Conservation (phyloP, 2,329 filamentous ascomycete species). For the Magnaporthiopsis poae region DNA sequence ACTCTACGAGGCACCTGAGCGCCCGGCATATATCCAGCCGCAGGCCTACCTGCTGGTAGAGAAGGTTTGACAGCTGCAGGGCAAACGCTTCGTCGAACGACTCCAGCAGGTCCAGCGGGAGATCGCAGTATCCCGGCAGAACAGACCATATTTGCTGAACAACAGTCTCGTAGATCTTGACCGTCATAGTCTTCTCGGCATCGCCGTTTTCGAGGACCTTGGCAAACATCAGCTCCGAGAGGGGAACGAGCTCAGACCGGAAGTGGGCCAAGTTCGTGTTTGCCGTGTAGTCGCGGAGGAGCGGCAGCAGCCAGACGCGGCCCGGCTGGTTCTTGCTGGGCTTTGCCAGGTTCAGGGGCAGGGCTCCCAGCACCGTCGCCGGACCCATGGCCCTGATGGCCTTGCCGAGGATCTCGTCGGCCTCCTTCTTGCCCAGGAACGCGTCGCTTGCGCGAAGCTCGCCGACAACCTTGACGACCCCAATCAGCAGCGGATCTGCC, state of each 20-base stretch:
- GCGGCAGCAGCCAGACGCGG: slow-evolving; percentile 86
- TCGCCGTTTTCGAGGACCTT: slow-evolving; percentile 72
- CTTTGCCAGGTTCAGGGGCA: slow-evolving; percentile 77
- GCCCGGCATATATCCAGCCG: slow-evolving; percentile 79
- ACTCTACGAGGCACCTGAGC: slow-evolving; percentile 79
- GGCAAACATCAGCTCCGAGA: slow-evolving; percentile 86
- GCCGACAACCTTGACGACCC: slow-evolving; percentile 68
- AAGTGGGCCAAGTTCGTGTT: slow-evolving; percentile 86
- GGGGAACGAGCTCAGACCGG: slow-evolving; percentile 70
- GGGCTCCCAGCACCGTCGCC: slow-evolving; percentile 66
- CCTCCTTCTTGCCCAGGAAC: slow-evolving; percentile 89
- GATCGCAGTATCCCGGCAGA: slow-evolving; percentile 86
- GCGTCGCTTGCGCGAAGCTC: slow-evolving; percentile 79
- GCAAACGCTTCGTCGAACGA: slow-evolving; percentile 83
- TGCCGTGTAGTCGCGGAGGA: slow-evolving; percentile 78
- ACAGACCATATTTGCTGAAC: slow-evolving; percentile 93
- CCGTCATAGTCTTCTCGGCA: slow-evolving; percentile 83
- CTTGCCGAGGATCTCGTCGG: slow-evolving; percentile 78
- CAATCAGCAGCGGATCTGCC: slow-evolving; percentile 65
- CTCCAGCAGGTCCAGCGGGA: slow-evolving; percentile 67
- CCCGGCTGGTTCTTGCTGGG: slow-evolving; percentile 70
- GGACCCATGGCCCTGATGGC: slow-evolving; percentile 86
- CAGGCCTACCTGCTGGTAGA: slow-evolving; percentile 85
- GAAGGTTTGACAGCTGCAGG: slow-evolving; percentile 78
- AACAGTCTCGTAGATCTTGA: slow-evolving; percentile 95